Percentiles rank a stretch among this genome's conserved stretches.
These are phyloP conservation scores for Termitomyces bulborhizus DNA, from an alignment of 768 basidiomycete genomes.

Conservation along the genomic window DNA sequence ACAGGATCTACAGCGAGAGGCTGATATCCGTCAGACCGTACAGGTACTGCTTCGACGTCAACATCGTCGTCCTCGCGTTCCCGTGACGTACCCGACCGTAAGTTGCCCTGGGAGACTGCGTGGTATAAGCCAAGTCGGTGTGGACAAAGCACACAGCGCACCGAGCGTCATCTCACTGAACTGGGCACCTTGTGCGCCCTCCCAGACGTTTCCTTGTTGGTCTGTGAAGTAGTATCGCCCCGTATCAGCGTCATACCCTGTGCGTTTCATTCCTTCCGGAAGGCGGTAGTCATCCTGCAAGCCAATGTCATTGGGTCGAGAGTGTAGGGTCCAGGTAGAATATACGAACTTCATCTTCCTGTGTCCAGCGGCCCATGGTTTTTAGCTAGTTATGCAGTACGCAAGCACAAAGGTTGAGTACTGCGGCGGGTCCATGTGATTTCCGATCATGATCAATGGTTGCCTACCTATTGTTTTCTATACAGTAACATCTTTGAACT, in stretches of 20 bases:
- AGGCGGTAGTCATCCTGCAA: constrained; percentile 44
- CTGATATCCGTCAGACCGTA: constrained; percentile 50
- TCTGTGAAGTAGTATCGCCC: constrained; percentile 62
- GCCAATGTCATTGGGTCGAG: constrained; percentile 4
- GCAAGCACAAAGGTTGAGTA: no score
- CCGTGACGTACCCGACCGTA: constrained; percentile 12
- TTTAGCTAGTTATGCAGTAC: not conserved
- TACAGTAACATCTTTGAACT: no score
- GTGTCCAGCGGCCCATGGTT: constrained; percentile 35
- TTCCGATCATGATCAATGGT: no score
- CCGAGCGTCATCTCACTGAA: constrained; percentile 47
- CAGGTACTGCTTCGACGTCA: constrained; percentile 53
- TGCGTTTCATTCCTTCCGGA: constrained; percentile 55
- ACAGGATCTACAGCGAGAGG: constrained; percentile 48
- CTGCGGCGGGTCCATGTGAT: not conserved
- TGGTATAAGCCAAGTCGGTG: not conserved
- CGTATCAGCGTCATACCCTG: constrained; percentile 73
- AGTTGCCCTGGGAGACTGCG: constrained; percentile 13
- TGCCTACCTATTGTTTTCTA: no score
- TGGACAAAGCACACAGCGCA: not conserved
- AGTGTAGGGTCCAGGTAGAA: not conserved
- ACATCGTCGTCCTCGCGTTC: constrained; percentile 36
- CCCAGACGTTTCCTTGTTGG: constrained; percentile 48
- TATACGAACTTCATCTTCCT: constrained; percentile 37
- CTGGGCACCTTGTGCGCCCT: constrained; percentile 52